Evolutionary conservation across 108 stramenopile species (phyloP), one percentile per base, ranked within the genome.

Genomic region (Schizochytrium sp.): DNA sequence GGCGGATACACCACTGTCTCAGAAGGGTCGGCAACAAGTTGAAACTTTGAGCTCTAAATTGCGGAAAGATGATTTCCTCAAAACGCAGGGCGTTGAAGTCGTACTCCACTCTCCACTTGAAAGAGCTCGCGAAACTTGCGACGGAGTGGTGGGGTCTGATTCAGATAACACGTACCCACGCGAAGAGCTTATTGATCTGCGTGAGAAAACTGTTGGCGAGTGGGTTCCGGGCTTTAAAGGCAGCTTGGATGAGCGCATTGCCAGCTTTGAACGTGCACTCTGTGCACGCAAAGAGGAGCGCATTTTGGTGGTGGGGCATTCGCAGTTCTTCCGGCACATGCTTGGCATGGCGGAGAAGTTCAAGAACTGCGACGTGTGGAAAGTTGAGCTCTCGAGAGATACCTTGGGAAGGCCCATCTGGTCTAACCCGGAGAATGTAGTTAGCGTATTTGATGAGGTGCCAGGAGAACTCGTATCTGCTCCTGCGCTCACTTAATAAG

Each of bases 281-380:
- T 89, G 49, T 2, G 89, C 89, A 12, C 95, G 95, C 87, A 88
- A 91, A 1, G 94, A 94, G 88, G 56, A 69, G 15, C 88, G 50
- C 5, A 91, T 95, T 76, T 93, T 92, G 2, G 76, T 95, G 60
- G 95, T 95, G 0, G 95, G 95, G 44, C 95, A 95, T 87, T 93
- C 92, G 3, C 94, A 94, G 60, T 95, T 92, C 87, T 95, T 95
- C 91, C 94, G 94, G 87, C 57, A 89, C 12, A 93, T 95, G 94
- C 91, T 95, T 46, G 91, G 92, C n/a, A 72, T 95, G 46, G 88
- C 91, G 40, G 94, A 93, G 61, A 95, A 95, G 88, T 95, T 95
- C 72, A 89, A 88, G 40, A 95, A 95, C 72, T 95, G 95, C 72
- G 94, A 95, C 90, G 95, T 95, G 2, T 95, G 95, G 95, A 58